These are phyloP conservation scores for Marchantia polymorpha DNA, from an alignment of 225 moss, liverwort and hornwort genomes.

Conservation along the genomic window DNA sequence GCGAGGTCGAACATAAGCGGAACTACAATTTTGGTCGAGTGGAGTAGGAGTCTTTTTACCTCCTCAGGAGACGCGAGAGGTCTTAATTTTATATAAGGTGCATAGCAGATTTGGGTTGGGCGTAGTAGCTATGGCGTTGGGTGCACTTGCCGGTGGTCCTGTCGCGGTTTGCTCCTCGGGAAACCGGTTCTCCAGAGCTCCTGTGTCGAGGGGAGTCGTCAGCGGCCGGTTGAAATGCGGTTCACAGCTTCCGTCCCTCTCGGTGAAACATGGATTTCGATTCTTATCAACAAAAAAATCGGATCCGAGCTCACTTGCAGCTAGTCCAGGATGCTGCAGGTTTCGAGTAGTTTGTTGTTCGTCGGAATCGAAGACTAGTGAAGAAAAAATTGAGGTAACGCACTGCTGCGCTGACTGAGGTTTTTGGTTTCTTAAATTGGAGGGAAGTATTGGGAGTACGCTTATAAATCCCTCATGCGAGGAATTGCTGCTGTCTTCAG, in stretches of 20 bases:
- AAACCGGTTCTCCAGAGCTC: neutral
- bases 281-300: neutral
- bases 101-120: neutral
- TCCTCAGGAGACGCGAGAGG: neutral
- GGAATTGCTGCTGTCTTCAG: neutral
- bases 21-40: neutral
- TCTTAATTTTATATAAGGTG: neutral
- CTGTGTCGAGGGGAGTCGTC: neutral
- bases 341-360: constrained; percentile 20
- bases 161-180: constrained; percentile 2
- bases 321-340: constrained; percentile 2
- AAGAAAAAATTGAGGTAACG: constrained; percentile 20
- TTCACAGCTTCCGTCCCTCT: neutral
- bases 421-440: neutral
- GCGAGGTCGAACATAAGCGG: neutral
- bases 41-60: neutral
- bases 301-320: neutral
- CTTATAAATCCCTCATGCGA: too few species aligned
- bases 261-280: neutral
- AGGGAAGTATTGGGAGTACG: neutral
- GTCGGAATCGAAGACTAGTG: constrained; percentile 21
- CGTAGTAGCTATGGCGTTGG: constrained; percentile 22
- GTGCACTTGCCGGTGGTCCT: neutral
- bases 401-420: neutral
- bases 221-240: constrained; percentile 8